Conservation (phyloP, 495 filamentous ascomycete genomes). For the Pseudoneurospora amorphoporcata region DNA sequence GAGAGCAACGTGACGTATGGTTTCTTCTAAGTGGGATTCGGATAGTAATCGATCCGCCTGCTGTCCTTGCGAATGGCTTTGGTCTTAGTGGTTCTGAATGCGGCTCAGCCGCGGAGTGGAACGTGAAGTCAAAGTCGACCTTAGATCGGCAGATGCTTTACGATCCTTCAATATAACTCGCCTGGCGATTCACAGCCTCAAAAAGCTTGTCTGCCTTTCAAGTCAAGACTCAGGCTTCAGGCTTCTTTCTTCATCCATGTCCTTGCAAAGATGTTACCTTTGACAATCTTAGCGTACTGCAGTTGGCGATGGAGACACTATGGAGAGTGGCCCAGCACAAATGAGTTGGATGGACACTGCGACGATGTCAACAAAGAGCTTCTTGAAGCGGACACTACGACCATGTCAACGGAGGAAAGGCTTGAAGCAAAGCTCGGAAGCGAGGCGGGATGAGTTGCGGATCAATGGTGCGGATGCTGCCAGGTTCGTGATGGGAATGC, state of each 20-base stretch:
- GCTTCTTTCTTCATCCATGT: background rate
- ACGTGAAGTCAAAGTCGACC: background rate
- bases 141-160: background rate
- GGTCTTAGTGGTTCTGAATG: background rate
- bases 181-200: background rate
- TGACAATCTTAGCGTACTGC: background rate
- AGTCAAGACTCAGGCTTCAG: background rate
- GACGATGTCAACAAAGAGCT: background rate
- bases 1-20: background rate
- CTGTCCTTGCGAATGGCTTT: background rate
- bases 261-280: background rate
- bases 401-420: background rate
- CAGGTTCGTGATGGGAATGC: background rate
- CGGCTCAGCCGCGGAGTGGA: background rate
- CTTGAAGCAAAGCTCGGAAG: background rate
- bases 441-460: background rate
- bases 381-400: background rate
- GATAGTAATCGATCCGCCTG: background rate
- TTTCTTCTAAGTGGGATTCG: background rate
- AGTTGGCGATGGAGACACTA: background rate
- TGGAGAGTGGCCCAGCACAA: background rate
- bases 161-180: background rate
- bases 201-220: background rate
- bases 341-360: background rate
- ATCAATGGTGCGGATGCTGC: background rate